Base-by-base conservation (phyloP, 495 filamentous ascomycete species). In the Penicillium manginii region DNA sequence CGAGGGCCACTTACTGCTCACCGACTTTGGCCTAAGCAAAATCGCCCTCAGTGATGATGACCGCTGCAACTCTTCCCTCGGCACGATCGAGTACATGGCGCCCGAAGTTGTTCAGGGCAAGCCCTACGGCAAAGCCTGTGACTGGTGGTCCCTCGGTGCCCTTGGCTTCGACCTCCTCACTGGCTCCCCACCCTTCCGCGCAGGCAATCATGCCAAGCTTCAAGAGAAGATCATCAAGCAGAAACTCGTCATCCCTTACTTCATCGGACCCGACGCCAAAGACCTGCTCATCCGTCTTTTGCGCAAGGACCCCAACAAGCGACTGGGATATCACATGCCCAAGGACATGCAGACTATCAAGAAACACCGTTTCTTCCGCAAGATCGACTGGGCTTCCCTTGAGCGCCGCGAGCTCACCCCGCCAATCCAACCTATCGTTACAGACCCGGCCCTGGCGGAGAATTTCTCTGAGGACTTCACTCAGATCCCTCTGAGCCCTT, bases 31-130 rank as follows among this genome's bases (percentile, higher is more conserved):
- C 8, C 88, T 98, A 31, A 93, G 88, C 73, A 98, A 98, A 72
- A 94, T 97, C 31, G 86, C 91, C n/a, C 82, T 94, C 33, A 88
- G 91, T 61, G 82, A 88, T 21, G 90, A 91, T 40, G 84, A 85
- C 62, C 81, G 82, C 62, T 97, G 92, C 81, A 89, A 89, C 69
- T 96, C 91, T 39, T 74, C 73, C 33, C 88, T 96, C 12, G 94
- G 94, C 57, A 98, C 94, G 2, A 85, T 96, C 61, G 94, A 97
- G 64, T 98, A 98, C 83, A 98, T 98, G 96, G 94, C 94, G 0
- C 94, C 94, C 4, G 94, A 98, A 76, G 88, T 98, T 37, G 86
- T 98, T 62, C 81, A 81, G 43, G 91, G 91, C 58, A 84, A 89
- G 59, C 70, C 76, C 0, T 98, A 98, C 72, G 92, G 92, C 70